phyloP scores from a whole-genome alignment of 1,284 basidiomycete species.

The Irpex sp. region DNA sequence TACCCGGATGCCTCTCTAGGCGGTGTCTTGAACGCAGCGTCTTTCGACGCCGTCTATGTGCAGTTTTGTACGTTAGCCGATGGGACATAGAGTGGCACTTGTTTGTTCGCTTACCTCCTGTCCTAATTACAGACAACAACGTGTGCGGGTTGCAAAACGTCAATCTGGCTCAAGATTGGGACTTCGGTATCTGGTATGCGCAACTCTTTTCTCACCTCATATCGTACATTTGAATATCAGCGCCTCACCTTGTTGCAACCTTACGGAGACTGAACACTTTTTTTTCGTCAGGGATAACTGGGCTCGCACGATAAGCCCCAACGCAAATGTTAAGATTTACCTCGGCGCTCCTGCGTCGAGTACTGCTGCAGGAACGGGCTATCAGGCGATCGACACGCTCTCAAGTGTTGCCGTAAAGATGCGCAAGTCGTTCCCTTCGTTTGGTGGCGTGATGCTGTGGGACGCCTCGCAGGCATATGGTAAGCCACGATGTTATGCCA shows the following conservation, averaged over 20 bases:
- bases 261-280: not conserved
- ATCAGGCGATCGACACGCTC: conserved; percentile 43
- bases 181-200: conserved; percentile 49
- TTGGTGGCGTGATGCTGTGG: conserved; percentile 74
- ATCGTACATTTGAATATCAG: not conserved
- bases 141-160: conserved; percentile 44
- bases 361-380: conserved; percentile 57
- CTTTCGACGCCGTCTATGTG: conserved; percentile 62
- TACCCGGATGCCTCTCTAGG: conserved; percentile 55
- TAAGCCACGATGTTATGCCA: conserved; percentile 24
- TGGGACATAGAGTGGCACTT: conserved; percentile 5
- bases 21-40: conserved; percentile 44
- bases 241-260: not conserved
- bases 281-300: conserved; percentile 48
- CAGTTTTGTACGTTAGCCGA: conserved; percentile 32
- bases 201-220: not conserved
- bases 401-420: conserved; percentile 48
- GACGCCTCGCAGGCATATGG: conserved; percentile 68
- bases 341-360: conserved; percentile 57
- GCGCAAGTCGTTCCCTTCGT: conserved; percentile 63
- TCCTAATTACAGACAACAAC: conserved; percentile 43
- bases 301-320: conserved; percentile 51
- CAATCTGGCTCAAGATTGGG: conserved; percentile 40
- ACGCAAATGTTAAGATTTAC: conserved; percentile 59
- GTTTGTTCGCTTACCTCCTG: conserved; percentile 4